Conservation (phyloP, 2,329 filamentous ascomycete genomes). For the Aspergillus amoenus region DNA sequence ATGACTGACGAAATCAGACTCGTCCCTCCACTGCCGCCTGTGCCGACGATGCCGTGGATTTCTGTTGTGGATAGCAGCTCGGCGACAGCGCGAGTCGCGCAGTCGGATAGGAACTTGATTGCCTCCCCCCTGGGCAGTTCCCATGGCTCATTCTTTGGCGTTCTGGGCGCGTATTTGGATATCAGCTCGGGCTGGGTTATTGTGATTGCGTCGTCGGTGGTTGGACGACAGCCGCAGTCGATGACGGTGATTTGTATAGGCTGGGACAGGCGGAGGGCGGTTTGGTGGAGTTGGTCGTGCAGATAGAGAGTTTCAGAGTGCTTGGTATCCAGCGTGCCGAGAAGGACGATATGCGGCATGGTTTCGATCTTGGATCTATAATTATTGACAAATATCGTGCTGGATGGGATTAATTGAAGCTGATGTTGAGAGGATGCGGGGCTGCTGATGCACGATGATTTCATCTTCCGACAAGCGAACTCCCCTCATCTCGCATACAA, state of each 20-base stretch:
- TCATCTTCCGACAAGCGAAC: background rate
- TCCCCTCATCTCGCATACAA: background rate
- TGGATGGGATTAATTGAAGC: background rate
- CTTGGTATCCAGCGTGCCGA: conserved; percentile 68
- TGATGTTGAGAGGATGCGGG: background rate
- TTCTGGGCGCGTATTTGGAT: conserved; percentile 11
- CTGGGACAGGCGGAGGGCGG: conserved; percentile 32
- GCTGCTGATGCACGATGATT: background rate
- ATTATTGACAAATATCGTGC: background rate
- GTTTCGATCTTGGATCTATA: background rate
- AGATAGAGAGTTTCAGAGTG: conserved; percentile 59
- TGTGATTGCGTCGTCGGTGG: conserved; percentile 48
- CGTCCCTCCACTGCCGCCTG: conserved; percentile 65
- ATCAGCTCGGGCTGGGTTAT: conserved; percentile 43
- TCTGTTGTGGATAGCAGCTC: conserved; percentile 36
- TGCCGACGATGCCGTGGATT: conserved; percentile 58
- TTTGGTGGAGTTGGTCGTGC: conserved; percentile 41
- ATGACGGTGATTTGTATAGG: conserved; percentile 32
- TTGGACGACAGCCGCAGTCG: conserved; percentile 24
- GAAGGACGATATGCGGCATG: conserved; percentile 49
- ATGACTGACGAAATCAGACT: conserved; percentile 61
- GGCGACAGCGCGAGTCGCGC: conserved; percentile 46
- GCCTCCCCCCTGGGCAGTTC: conserved; percentile 54
- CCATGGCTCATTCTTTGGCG: conserved; percentile 26
- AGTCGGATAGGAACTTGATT: conserved; percentile 55